Base-by-base conservation (phyloP, 148 eudicot species). In the Silene latifolia region DNA sequence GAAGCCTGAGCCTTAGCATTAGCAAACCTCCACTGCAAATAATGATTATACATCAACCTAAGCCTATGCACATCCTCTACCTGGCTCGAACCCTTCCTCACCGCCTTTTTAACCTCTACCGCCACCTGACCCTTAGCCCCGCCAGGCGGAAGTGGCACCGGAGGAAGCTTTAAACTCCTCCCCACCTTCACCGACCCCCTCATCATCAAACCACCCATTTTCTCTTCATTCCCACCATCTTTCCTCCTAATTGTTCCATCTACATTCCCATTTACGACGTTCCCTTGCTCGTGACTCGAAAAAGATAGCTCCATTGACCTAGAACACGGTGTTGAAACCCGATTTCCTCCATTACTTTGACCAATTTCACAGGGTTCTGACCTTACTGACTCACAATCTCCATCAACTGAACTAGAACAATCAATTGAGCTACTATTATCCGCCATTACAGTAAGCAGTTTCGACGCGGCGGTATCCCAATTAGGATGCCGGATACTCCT, bases 1-100 rank as follows among this genome's bases (percentile, higher is more conserved):
- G 87, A 78, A 24, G 87, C 87, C 62, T 88, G 83, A 15, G 96
- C 89, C 75, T 81, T 90, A 5, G 93, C 91, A 86, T 87, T 93
- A 25, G 86, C 87, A 76, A 76, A 88, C 72, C 90, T 84, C 93
- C 93, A 93, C 71, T 86, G 93, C 76, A 90, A 72, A 74, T 77
- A 74, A 80, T 80, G 88, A 80, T 93, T 93, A 42, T 87, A 81
- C 63, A 90, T 82, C 87, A 93, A 66, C 83, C 81, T 89, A 39
- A 90, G 66, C 65, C 81, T 79, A 79, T 87, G 90, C 69, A 79
- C 63, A 56, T 89, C 88, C 63, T 88, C 93, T 74, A 72, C 86
- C 18, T 82, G 83, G 60, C 44, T 63, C 6, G 71, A 67, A 63
- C 63, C 81, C 78, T 90, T 90, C 84, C 60, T 88, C 23, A 78